Evolutionary conservation across 1,284 basidiomycete species (phyloP), one percentile per base, ranked within the genome.

Genomic region (Austroboletus niveus): DNA sequence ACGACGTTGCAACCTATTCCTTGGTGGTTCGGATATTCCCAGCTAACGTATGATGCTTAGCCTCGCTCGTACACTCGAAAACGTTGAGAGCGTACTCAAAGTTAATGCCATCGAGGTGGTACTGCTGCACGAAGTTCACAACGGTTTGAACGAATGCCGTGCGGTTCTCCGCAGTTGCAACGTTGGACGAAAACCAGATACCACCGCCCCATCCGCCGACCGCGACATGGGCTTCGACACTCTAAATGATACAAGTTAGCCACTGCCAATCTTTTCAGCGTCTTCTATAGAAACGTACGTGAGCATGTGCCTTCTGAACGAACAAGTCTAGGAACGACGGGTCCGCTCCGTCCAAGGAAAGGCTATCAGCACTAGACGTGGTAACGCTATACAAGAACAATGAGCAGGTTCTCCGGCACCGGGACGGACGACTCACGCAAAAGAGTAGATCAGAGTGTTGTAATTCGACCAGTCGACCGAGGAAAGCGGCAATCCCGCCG

Each of bases 191-290:
- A 70, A 84, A 94, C 70, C 70, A 83, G 38, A 60, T 82, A 77
- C 38, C 76, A 69, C 2, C 90, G 91, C 69, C 82, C 91, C 90
- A 94, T 31, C 92, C 92, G 46, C 92, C 92, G 49, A 94, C 75
- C 20, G 86, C 84, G 27, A 92, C 70, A 48, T 84, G 73, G 15
- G 40, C 34, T 7, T 20, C 35, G 14, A 51, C 48, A 22, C 29
- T 29, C 50, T 51, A 36, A 24, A 14, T 38, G n/a, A 29, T 4
- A 40, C 11, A 8, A 22, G 14, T 34, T 8, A 29, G 29, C 29
- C 29, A 29, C 29, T 8, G 44, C 22, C 17, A 30, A 24, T 15
- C 4, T 17, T 22, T 30, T 15, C 17, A 31, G 22, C 36, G 15
- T 11, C 12, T 5, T 1, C 5, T 4, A 38, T 10, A 24, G 9